A percentile compares a stretch with the other conserved stretches of the same genome.
Conservation (phyloP, 768 basidiomycete genomes). For the Mycena epipterygia region DNA sequence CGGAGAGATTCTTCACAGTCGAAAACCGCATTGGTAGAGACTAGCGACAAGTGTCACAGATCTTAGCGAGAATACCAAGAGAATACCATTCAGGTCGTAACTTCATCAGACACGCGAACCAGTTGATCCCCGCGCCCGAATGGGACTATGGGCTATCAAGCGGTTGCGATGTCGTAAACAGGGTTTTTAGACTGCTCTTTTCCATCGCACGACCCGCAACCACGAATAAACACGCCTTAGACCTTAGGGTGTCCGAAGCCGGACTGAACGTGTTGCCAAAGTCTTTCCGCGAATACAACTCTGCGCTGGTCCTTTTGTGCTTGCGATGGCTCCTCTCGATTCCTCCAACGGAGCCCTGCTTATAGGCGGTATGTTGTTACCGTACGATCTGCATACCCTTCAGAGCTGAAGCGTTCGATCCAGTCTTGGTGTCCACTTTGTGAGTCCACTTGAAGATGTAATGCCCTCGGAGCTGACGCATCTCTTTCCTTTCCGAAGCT, state of each 20-base stretch:
- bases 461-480: background rate
- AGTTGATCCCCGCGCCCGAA: too few relatives aligned
- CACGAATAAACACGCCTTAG: background rate
- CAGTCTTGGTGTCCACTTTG: background rate
- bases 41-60: slow-evolving; percentile 4
- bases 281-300: background rate
- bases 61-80: too few relatives aligned
- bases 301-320: slow-evolving; percentile 9
- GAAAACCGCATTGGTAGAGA: background rate
- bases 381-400: background rate
- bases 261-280: background rate
- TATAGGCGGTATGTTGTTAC: slow-evolving; percentile 7
- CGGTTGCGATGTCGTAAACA: background rate
- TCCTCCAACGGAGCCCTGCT: background rate
- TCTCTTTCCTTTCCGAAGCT: background rate
- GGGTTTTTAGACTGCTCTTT: background rate
- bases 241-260: background rate
- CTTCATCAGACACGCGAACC: background rate
- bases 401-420: background rate
- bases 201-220: background rate
- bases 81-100: background rate
- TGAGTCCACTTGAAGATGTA: background rate
- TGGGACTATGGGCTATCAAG: background rate
- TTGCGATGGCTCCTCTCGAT: background rate
- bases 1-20: slow-evolving; percentile 3